phyloP scores from a whole-genome alignment of 441 rosid genomes.

The Gossypium laxum region DNA sequence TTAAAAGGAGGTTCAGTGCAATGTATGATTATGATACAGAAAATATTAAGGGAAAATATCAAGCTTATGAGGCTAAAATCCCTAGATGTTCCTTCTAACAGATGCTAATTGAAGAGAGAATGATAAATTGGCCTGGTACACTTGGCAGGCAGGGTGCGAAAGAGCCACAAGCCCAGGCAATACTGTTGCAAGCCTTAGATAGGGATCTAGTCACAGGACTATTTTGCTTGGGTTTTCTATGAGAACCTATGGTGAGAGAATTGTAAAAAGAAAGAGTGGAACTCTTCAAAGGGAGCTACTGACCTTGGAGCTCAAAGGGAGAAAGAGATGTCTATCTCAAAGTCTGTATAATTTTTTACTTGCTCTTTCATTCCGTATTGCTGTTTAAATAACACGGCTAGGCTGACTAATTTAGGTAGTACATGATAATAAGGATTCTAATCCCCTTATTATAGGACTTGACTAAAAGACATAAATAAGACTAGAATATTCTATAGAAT shows the following conservation, averaged over 20 bases:
- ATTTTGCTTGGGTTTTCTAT: background rate
- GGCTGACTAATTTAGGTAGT: background rate
- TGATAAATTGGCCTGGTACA: background rate
- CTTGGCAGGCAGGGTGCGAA: background rate
- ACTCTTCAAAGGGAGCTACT: background rate
- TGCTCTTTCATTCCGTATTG: background rate
- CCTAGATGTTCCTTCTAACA: background rate
- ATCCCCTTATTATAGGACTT: background rate
- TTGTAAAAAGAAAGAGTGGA: background rate
- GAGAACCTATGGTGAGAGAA: background rate
- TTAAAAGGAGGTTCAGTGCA: background rate
- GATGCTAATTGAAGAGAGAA: background rate
- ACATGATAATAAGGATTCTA: background rate
- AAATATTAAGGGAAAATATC: background rate
- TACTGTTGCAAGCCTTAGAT: background rate
- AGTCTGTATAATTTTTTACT: background rate
- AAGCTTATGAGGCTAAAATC: background rate
- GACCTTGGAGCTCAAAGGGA: background rate
- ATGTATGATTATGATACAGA: background rate
- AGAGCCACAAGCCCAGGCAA: background rate
- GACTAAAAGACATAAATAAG: background rate
- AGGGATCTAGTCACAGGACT: background rate
- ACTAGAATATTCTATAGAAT: background rate
- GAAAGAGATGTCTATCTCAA: background rate
- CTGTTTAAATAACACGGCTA: background rate